Percentiles rank a stretch among this genome's conserved stretches.
phyloP scores from a whole-genome alignment of 257 asterid genomes.

The Nicotiana sylvestris region DNA sequence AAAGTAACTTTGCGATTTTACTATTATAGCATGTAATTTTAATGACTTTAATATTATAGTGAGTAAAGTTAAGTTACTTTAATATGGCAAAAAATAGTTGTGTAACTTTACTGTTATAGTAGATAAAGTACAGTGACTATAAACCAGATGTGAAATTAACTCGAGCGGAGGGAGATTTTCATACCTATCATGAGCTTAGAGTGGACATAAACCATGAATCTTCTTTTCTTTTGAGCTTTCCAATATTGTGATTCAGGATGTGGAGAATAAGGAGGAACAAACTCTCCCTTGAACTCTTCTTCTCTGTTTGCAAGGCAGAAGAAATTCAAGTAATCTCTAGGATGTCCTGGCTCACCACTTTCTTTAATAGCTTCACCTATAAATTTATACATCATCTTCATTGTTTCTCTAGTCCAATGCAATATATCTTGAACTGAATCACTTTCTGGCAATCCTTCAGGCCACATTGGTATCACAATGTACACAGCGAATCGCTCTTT shows the following conservation, averaged over 20 bases:
- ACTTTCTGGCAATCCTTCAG: slow-evolving; percentile 80
- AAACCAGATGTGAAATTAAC: no score
- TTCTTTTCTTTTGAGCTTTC: slow-evolving; percentile 69
- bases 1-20: no score
- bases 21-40: no score
- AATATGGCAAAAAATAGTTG: no score
- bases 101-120: no score
- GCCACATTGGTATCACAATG: slow-evolving; percentile 91
- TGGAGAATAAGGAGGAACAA: slow-evolving; percentile 74
- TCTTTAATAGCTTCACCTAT: slow-evolving; percentile 60
- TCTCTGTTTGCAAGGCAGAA: slow-evolving; percentile 88
- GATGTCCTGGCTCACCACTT: slow-evolving; percentile 50
- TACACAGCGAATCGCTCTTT: slow-evolving; percentile 61
- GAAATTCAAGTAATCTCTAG: slow-evolving; percentile 78
- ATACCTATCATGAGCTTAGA: slow-evolving; percentile 94
- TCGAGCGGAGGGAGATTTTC: background rate
- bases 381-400: slow-evolving; percentile 75
- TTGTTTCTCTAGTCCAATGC: slow-evolving; percentile 80
- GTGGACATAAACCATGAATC: slow-evolving; percentile 94
- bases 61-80: no score
- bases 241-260: slow-evolving; percentile 62
- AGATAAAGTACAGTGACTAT: no score
- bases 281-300: slow-evolving; percentile 63
- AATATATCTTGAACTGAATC: slow-evolving; percentile 74
- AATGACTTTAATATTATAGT: no score